Conservation (phyloP, 164 flowering plant genomes). For the Vitis cinerea region DNA sequence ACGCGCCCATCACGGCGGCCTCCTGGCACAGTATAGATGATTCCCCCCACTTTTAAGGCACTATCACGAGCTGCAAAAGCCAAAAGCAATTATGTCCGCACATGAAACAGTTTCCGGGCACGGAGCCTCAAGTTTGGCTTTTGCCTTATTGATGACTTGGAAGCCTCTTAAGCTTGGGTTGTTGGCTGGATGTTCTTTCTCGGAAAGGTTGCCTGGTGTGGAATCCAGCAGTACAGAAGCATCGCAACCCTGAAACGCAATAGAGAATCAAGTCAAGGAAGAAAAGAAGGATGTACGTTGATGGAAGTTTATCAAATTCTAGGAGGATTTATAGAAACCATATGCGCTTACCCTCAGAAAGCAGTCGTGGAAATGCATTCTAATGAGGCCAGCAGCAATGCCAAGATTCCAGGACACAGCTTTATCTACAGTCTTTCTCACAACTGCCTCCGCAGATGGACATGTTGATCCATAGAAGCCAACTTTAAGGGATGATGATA, state of each 20-base stretch:
- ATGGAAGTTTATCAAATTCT: background rate
- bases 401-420: slow-evolving; percentile 46
- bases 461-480: slow-evolving; percentile 32
- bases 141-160: slow-evolving; percentile 24
- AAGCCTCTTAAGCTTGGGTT: slow-evolving; percentile 27
- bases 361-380: slow-evolving; percentile 77
- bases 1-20: slow-evolving; percentile 24
- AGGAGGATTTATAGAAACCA: background rate
- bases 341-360: slow-evolving; percentile 50
- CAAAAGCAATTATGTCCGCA: slow-evolving; percentile 25
- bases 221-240: slow-evolving; percentile 18
- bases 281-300: background rate
- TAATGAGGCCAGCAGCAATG: slow-evolving; percentile 55
- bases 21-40: slow-evolving; percentile 15
- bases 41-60: slow-evolving; percentile 6
- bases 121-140: slow-evolving; percentile 11
- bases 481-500: slow-evolving; percentile 13
- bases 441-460: slow-evolving; percentile 39
- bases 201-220: slow-evolving; percentile 14
- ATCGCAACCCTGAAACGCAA: slow-evolving; percentile 22
- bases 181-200: slow-evolving; percentile 15
- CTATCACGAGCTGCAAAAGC: slow-evolving; percentile 27
- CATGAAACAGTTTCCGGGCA: slow-evolving; percentile 21
- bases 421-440: slow-evolving; percentile 37
- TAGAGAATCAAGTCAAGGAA: background rate